Evolutionary conservation across 768 basidiomycete species (phyloP).

Genomic region (Vararia minispora): DNA sequence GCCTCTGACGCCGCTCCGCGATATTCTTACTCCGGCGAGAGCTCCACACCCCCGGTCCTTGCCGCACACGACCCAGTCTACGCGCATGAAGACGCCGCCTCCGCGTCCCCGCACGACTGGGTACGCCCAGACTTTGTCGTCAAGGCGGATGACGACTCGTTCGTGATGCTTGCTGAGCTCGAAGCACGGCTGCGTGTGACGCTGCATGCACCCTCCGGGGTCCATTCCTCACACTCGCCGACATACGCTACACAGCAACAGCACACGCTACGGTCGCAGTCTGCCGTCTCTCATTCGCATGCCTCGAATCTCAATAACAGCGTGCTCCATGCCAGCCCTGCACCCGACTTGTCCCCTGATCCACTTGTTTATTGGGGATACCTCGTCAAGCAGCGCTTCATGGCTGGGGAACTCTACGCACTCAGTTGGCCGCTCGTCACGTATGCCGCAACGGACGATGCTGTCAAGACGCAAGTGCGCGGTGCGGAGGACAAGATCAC

Average conservation of each 20-base stretch:
- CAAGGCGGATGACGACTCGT: slow-evolving; percentile 93
- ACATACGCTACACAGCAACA: neutral
- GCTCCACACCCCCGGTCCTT: slow-evolving; percentile 43
- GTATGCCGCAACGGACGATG: slow-evolving; percentile 72
- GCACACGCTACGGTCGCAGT: neutral
- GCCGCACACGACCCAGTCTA: slow-evolving; percentile 60
- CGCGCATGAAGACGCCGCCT: slow-evolving; percentile 39
- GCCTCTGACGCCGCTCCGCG: slow-evolving; percentile 30
- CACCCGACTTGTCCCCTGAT: slow-evolving; percentile 25
- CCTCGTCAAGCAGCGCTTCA: slow-evolving; percentile 85
- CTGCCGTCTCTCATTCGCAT: neutral
- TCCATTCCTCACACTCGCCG: neutral
- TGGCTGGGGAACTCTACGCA: slow-evolving; percentile 92
- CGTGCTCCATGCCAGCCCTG: slow-evolving; percentile 1
- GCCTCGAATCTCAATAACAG: neutral
- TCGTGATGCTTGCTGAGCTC: slow-evolving; percentile 89
- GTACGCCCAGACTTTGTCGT: slow-evolving; percentile 84
- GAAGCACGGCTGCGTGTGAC: slow-evolving; percentile 81
- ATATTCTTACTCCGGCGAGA: slow-evolving; percentile 59
- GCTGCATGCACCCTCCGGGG: slow-evolving; percentile 30
- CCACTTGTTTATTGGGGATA: slow-evolving; percentile 85
- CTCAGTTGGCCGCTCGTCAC: slow-evolving; percentile 81
- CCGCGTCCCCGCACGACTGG: slow-evolving; percentile 47
- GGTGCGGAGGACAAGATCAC: slow-evolving; percentile 94
- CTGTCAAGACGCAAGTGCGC: slow-evolving; percentile 50